These are phyloP conservation scores for Penicillium freii DNA, from an alignment of 2,329 filamentous ascomycete genomes.

Conservation along the genomic window DNA sequence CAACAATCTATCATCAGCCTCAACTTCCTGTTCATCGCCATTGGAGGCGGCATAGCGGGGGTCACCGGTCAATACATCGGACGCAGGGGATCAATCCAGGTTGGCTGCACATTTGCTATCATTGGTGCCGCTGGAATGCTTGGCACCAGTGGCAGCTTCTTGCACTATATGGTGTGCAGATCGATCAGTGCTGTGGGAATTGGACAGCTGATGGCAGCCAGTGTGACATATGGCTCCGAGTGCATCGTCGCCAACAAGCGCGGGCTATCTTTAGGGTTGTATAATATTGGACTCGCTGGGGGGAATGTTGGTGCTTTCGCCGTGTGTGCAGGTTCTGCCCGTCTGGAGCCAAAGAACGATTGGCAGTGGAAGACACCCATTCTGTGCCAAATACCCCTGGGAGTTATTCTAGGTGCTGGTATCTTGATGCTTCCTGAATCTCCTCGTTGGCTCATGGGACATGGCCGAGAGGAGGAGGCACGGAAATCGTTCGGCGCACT, in stretches of 20 bases:
- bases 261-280: conserved; percentile 23
- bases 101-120: conserved; percentile 24
- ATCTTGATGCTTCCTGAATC: conserved; percentile 30
- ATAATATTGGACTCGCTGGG: conserved; percentile 28
- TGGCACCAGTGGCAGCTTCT: conserved; percentile 24
- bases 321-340: conserved; percentile 28
- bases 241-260: conserved; percentile 27
- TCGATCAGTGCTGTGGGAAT: conserved; percentile 27
- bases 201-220: conserved; percentile 21
- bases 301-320: conserved; percentile 29
- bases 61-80: conserved; percentile 21
- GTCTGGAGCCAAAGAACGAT: conserved; percentile 23
- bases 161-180: conserved; percentile 28
- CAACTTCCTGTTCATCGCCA: conserved; percentile 27
- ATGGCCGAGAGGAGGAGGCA: conserved; percentile 23
- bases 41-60: conserved; percentile 25
- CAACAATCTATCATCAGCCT: conserved; percentile 31
- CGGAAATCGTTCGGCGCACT: conserved; percentile 22
- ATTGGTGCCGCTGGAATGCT: conserved; percentile 30
- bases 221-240: conserved; percentile 25
- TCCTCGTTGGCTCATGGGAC: conserved; percentile 26
- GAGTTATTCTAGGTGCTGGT: conserved; percentile 24
- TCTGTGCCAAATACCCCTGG: conserved; percentile 31
- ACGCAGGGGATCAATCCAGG: conserved; percentile 24
- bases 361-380: conserved; percentile 35